Base-by-base conservation (phyloP, 805 yeast genomes). In the Millerago galiae region DNA sequence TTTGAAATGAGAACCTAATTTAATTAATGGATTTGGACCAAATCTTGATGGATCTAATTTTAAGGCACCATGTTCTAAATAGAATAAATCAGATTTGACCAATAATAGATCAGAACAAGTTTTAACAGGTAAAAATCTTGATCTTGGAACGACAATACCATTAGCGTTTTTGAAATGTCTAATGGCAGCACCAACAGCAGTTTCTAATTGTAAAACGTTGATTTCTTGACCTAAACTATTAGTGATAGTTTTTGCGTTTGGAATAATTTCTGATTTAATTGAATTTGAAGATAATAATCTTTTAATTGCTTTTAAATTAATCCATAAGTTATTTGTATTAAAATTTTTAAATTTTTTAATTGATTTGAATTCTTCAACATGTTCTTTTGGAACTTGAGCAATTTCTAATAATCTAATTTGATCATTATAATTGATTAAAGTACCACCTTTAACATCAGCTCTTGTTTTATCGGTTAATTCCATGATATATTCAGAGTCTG, bases 401-500 rank as follows among this genome's bases (percentile, higher is more conserved):
- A 93, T 91, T 69, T 93, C 98, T 58, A 93, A 77, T 61, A 93
- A 77, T 67, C 96, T 81, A 46, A 93, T 95, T 61, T 83, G 81
- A 50, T 97, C 98, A 54, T 88, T 91, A 67, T 93, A 93, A 68
- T 88, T 88, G 65, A 93, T 90, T 66, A 93, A 78, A 53, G 98
- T 93, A 73, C 98, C 99, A 73, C 99, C 99, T 71, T 93, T 93
- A 60, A 93, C 99, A 66, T 93, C 99, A 29, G 99, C 99, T 67
- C 98, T 83, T 40, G 99, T 93, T 74, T 93, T 93, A 70, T 91
- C 96, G 42, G 99, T 93, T 65, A 93, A 79, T 71, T 93, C 99
- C 99, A 93, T 93, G 54, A 93, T 81, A 67, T 91, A 93, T 71
- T 93, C 98, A 43, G 96, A 80, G 44, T 82, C 82, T 29, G 95